Percentiles rank a stretch among this genome's conserved stretches.
Conservation (phyloP, 164 flowering plant species). For the Stephania yunnanensis region DNA sequence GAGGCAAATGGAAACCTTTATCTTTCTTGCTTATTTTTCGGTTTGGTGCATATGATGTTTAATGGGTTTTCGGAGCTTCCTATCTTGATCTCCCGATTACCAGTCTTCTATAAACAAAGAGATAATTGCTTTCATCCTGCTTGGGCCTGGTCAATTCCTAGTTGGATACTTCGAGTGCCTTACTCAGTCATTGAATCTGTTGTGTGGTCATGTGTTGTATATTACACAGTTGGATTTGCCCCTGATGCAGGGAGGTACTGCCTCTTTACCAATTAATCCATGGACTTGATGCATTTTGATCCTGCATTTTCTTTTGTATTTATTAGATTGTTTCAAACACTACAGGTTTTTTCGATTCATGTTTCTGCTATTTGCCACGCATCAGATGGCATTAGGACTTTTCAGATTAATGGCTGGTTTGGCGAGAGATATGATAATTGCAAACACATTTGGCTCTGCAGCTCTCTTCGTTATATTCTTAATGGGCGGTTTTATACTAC, state of each 20-base stretch:
- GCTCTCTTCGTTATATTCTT: slow-evolving; percentile 46
- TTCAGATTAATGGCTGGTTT: slow-evolving; percentile 65
- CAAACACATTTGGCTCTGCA: slow-evolving; percentile 76
- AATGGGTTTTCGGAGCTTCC: slow-evolving; percentile 89
- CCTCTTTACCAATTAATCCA: background rate
- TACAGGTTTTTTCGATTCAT: slow-evolving; percentile 76
- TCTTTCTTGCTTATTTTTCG: slow-evolving; percentile 72
- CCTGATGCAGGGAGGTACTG: slow-evolving; percentile 68
- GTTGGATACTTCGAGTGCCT: slow-evolving; percentile 83
- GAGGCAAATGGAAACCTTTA: slow-evolving; percentile 64
- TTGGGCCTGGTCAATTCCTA: slow-evolving; percentile 73
- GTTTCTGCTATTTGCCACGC: slow-evolving; percentile 55
- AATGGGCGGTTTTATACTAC: slow-evolving; percentile 80
- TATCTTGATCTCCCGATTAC: slow-evolving; percentile 71
- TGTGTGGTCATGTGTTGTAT: slow-evolving; percentile 75
- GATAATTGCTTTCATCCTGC: slow-evolving; percentile 84
- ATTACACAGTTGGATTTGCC: slow-evolving; percentile 77
- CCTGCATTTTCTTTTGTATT: slow-evolving; percentile 10
- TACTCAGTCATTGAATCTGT: slow-evolving; percentile 71
- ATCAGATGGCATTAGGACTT: slow-evolving; percentile 90
- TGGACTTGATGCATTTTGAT: slow-evolving; percentile 2
- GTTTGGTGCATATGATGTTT: slow-evolving; percentile 80
- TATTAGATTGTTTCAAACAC: slow-evolving; percentile 11
- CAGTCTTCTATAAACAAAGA: slow-evolving; percentile 85
- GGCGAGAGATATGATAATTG: slow-evolving; percentile 67